These are phyloP conservation scores for Talaromyces wortmannii DNA, from an alignment of 495 filamentous ascomycete genomes.

Conservation along the genomic window DNA sequence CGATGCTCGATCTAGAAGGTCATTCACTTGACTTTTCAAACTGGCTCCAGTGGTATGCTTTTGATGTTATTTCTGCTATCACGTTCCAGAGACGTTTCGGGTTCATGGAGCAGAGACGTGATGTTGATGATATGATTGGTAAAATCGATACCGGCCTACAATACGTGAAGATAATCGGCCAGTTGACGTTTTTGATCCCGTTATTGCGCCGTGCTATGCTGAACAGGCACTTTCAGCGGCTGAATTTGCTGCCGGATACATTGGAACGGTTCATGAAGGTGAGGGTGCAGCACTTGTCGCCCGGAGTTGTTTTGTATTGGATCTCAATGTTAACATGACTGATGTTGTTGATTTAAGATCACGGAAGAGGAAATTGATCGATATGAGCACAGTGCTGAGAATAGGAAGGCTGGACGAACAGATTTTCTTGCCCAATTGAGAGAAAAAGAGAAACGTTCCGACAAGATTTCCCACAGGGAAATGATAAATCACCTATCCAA, in stretches of 20 bases:
- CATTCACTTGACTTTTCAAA: constrained; percentile 43
- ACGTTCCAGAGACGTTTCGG: constrained; percentile 39
- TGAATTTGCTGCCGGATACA: neutral
- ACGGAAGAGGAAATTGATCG: neutral
- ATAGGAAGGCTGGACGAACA: neutral
- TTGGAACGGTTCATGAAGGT: neutral
- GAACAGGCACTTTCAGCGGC: neutral
- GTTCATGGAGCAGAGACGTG: constrained; percentile 28
- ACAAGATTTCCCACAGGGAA: neutral
- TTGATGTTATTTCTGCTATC: constrained; percentile 53
- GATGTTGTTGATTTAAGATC: neutral
- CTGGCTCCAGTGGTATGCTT: constrained; percentile 47
- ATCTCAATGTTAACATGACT: no score
- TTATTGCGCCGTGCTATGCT: neutral
- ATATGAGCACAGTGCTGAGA: neutral
- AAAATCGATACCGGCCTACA: neutral
- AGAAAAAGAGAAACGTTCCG: neutral
- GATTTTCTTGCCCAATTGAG: neutral
- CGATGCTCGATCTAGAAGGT: constrained; percentile 36
- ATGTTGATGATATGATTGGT: constrained; percentile 30
- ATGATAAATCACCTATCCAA: neutral
- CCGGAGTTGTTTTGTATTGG: no score
- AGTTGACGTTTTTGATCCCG: neutral
- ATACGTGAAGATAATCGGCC: neutral
- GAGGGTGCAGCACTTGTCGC: no score